Percentiles rank a stretch among this genome's conserved stretches.
phyloP scores from a whole-genome alignment of 495 filamentous ascomycete genomes.

The Lentithecium fluviatile region DNA sequence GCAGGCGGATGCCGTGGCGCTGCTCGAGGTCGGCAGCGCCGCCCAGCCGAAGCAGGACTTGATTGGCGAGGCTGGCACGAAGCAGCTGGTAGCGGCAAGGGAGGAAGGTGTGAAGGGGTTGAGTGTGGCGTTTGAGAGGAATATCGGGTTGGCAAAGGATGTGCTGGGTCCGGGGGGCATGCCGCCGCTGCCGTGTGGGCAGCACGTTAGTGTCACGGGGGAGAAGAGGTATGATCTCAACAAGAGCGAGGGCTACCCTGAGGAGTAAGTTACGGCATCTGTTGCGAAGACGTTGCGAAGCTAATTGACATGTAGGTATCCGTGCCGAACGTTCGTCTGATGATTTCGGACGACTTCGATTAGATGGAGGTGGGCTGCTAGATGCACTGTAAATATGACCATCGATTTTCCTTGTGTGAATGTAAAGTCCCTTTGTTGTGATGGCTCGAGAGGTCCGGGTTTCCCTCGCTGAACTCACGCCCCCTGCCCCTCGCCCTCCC shows the following conservation, averaged over 20 bases:
- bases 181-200: slow-evolving; percentile 76
- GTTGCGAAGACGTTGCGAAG: neutral
- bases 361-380: neutral
- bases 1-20: slow-evolving; percentile 80
- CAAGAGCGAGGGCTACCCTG: slow-evolving; percentile 57
- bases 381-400: slow-evolving; percentile 23
- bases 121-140: slow-evolving; percentile 69
- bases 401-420: neutral
- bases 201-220: slow-evolving; percentile 52
- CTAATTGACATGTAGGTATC: slow-evolving; percentile 34
- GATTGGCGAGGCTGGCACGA: slow-evolving; percentile 77
- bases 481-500: no score
- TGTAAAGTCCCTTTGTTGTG: neutral
- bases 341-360: neutral
- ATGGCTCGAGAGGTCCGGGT: no score
- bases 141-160: slow-evolving; percentile 57
- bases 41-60: slow-evolving; percentile 75
- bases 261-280: slow-evolving; percentile 50
- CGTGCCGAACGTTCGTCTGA: slow-evolving; percentile 42
- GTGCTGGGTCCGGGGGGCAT: slow-evolving; percentile 72
- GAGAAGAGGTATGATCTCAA: slow-evolving; percentile 56
- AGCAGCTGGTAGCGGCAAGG: slow-evolving; percentile 78
- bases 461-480: no score
- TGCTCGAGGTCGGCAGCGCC: slow-evolving; percentile 81
- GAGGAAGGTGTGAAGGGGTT: slow-evolving; percentile 72